Conservation (phyloP, 371 early-diverging fungal species). For the Lichtheimia ramosa region DNA sequence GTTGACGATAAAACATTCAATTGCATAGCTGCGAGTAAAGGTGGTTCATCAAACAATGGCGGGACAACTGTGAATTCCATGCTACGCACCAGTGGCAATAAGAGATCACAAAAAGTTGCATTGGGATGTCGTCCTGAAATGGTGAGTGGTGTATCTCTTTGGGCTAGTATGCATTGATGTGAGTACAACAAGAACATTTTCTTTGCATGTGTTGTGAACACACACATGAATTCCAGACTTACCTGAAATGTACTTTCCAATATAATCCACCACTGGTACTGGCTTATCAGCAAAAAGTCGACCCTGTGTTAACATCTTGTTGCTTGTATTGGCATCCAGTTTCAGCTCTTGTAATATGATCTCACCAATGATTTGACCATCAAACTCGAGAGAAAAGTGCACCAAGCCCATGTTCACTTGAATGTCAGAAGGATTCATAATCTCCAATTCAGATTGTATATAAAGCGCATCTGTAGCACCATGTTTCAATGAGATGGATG, state of each 20-base stretch:
- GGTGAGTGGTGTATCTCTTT: slow-evolving; percentile 15
- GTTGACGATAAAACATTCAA: slow-evolving; percentile 49
- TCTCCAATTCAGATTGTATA: slow-evolving; percentile 19
- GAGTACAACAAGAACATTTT: too few species aligned
- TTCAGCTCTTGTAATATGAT: slow-evolving; percentile 27
- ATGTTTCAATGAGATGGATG: slow-evolving; percentile 23
- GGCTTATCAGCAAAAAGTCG: slow-evolving; percentile 7
- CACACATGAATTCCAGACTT: background rate
- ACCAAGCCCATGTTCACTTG: slow-evolving; percentile 36
- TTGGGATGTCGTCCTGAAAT: slow-evolving; percentile 43
- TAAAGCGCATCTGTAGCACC: slow-evolving; percentile 35
- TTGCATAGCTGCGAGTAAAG: slow-evolving; percentile 37
- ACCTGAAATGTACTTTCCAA: slow-evolving; percentile 40
- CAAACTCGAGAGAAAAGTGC: slow-evolving; percentile 25
- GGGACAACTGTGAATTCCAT: slow-evolving; percentile 31
- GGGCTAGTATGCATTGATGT: slow-evolving; percentile 2
- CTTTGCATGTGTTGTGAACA: too few species aligned
- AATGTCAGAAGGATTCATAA: slow-evolving; percentile 44
- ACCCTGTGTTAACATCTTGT: slow-evolving; percentile 1
- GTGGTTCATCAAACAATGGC: slow-evolving; percentile 31
- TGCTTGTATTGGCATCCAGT: slow-evolving; percentile 20
- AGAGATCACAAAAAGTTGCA: slow-evolving; percentile 22
- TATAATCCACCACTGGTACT: slow-evolving; percentile 26
- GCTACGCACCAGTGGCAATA: slow-evolving; percentile 23
- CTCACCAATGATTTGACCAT: slow-evolving; percentile 34